phyloP scores from a whole-genome alignment of 768 basidiomycete species.

The Arthromyces matolae region DNA sequence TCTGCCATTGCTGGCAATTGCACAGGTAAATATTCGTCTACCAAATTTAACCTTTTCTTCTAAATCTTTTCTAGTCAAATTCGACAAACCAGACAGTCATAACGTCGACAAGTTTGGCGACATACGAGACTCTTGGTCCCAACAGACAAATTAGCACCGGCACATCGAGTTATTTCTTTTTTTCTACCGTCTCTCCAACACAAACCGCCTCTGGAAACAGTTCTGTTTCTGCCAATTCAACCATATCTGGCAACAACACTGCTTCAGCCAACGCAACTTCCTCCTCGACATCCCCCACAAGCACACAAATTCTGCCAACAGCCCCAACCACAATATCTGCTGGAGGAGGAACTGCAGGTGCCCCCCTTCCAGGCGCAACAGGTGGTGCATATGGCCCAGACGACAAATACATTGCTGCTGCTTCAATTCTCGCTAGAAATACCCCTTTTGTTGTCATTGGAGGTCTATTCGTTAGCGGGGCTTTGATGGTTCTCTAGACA shows the following conservation, averaged over 20 bases:
- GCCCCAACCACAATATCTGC: slow-evolving; percentile 53
- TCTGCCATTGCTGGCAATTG: slow-evolving; percentile 37
- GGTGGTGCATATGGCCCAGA: slow-evolving; percentile 64
- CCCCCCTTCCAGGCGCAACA: slow-evolving; percentile 56
- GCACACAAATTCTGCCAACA: slow-evolving; percentile 57
- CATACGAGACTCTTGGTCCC: slow-evolving; percentile 33
- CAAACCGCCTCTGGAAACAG: slow-evolving; percentile 14
- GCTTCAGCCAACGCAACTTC: slow-evolving; percentile 28
- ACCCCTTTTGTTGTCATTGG: slow-evolving; percentile 39
- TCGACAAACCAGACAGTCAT: slow-evolving; percentile 27
- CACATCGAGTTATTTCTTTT: slow-evolving; percentile 43
- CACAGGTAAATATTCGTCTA: slow-evolving; percentile 34
- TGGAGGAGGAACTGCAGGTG: slow-evolving; percentile 50
- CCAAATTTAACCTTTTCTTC: slow-evolving; percentile 1
- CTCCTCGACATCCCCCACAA: slow-evolving; percentile 35
- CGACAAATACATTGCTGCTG: slow-evolving; percentile 63
- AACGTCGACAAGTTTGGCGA: slow-evolving; percentile 39
- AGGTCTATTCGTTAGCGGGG: slow-evolving; percentile 49
- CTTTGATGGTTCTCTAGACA: slow-evolving; percentile 40
- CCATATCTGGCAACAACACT: slow-evolving; percentile 21
- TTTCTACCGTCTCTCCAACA: slow-evolving; percentile 33
- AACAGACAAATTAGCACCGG: slow-evolving; percentile 39
- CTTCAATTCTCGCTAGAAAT: slow-evolving; percentile 42
- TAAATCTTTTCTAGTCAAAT: slow-evolving; percentile 8
- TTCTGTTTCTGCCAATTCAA: slow-evolving; percentile 17